Conservation (phyloP, 371 early-diverging fungal genomes). For the Apophysomyces trapeziformis region DNA sequence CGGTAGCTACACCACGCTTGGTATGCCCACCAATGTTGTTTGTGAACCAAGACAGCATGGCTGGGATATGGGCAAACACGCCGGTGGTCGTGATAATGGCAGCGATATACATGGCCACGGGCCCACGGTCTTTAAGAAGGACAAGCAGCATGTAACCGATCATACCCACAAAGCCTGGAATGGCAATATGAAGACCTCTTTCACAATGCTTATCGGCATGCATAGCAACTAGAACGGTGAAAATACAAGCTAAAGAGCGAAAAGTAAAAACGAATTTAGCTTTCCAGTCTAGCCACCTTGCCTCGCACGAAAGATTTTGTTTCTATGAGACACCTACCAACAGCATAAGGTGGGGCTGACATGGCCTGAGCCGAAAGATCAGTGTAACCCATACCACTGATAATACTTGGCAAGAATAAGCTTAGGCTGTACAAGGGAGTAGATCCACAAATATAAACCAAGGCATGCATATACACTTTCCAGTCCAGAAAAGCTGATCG, state of each 20-base stretch:
- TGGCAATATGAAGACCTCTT: constrained; percentile 66
- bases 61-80: constrained; percentile 60
- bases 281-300: too few species aligned
- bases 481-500: constrained; percentile 56
- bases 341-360: constrained; percentile 34
- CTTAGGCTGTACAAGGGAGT: constrained; percentile 69
- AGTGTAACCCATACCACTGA: constrained; percentile 67
- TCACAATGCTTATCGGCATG: constrained; percentile 66
- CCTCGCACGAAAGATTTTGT: background rate
- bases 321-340: constrained; percentile 7
- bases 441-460: constrained; percentile 65
- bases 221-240: constrained; percentile 62
- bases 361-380: constrained; percentile 54
- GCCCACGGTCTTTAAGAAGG: constrained; percentile 27
- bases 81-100: constrained; percentile 59
- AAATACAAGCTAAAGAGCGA: constrained; percentile 51
- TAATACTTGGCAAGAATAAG: constrained; percentile 75
- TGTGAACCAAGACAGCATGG: constrained; percentile 67
- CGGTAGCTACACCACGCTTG: constrained; percentile 65
- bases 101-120: constrained; percentile 49
- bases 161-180: constrained; percentile 62
- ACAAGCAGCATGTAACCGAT: constrained; percentile 70
- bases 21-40: constrained; percentile 69
- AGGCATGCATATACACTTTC: constrained; percentile 58
- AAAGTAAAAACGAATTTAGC: background rate